Evolutionary conservation across 805 yeast species (phyloP), one percentile per base, ranked within the genome.

Genomic region (Ogataea parapolymorpha): DNA sequence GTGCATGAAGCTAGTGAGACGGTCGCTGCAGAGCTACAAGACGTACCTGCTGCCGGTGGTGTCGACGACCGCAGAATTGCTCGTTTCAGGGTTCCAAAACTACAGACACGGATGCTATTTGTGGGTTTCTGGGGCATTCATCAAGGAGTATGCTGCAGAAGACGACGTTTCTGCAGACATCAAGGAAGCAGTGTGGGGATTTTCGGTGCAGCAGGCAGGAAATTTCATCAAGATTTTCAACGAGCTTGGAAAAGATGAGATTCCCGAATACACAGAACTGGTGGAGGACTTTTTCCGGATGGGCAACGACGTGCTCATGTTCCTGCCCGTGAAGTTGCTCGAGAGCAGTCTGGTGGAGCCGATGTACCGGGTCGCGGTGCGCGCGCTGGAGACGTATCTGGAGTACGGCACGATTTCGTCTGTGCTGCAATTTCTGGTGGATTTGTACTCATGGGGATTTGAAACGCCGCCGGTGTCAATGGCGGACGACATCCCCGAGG

Each of bases 251-350:
- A 62, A 65, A 37, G 38, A 41, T 2, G 44, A 51, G 25, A 9
- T 57, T 13, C 31, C 45, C 11, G 62, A 65, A 28, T 63, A 68
- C 31, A 80, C 86, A 3, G 95, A 88, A 59, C 71, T 85, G 23
- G 70, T 89, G 34, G 96, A 91, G 63, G 96, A 90, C 66, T 90
- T 82, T 58, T 86, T 82, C 72, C 70, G 90, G 47, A 81, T 87
- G 84, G 71, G 82, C 65, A 70, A 75, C 47, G 95, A 88, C 57
- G 67, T 87, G 37, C 63, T 89, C 38, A 83, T 84, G 83, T 86
- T 77, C 56, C 85, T 74, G 58, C 87, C 89, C 0, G 62, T 70
- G 40, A 66, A 74, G 46, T 68, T 79, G 32, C 68, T 80, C 11
- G 61, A 68, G 39, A 59, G 67, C 22, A 64, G 67, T 35, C 54